These are phyloP conservation scores for Phytophthora idaei DNA, from an alignment of 352 stramenopile species.

Conservation along the genomic window DNA sequence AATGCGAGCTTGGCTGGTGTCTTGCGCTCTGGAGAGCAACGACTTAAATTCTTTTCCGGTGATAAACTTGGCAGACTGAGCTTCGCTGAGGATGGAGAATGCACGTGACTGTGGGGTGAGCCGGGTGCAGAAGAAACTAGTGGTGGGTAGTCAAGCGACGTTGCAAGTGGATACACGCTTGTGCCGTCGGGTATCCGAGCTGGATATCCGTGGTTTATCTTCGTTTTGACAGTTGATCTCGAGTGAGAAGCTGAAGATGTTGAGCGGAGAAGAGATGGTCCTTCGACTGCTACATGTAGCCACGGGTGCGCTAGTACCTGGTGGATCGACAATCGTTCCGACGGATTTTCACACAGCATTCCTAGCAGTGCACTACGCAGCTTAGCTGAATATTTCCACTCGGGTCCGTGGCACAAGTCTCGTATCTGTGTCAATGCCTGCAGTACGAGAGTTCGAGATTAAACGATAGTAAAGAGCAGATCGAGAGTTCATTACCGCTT, in stretches of 20 bases:
- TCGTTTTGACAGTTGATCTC: conserved; percentile 25
- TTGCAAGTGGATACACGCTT: conserved; percentile 9
- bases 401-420: conserved; percentile 39
- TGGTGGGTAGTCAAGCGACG: neutral
- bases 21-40: conserved; percentile 43
- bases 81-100: conserved; percentile 22
- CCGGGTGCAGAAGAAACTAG: conserved; percentile 11
- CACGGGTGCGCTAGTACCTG: conserved; percentile 59
- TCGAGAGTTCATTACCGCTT: conserved; percentile 21
- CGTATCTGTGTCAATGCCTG: conserved; percentile 39
- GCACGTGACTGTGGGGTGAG: conserved; percentile 11
- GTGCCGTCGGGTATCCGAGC: conserved; percentile 3
- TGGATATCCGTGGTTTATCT: conserved; percentile 5
- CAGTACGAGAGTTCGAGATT: neutral
- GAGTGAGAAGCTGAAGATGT: neutral
- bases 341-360: conserved; percentile 47
- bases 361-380: conserved; percentile 49
- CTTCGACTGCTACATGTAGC: conserved; percentile 29
- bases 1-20: conserved; percentile 22
- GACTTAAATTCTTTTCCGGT: conserved; percentile 49
- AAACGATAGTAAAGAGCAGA: neutral
- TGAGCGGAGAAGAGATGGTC: neutral
- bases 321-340: conserved; percentile 47
- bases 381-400: conserved; percentile 57
- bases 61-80: conserved; percentile 64